These are phyloP conservation scores for Pseudogymnoascus sp. DNA, from an alignment of 2,329 filamentous ascomycete species.

Conservation along the genomic window DNA sequence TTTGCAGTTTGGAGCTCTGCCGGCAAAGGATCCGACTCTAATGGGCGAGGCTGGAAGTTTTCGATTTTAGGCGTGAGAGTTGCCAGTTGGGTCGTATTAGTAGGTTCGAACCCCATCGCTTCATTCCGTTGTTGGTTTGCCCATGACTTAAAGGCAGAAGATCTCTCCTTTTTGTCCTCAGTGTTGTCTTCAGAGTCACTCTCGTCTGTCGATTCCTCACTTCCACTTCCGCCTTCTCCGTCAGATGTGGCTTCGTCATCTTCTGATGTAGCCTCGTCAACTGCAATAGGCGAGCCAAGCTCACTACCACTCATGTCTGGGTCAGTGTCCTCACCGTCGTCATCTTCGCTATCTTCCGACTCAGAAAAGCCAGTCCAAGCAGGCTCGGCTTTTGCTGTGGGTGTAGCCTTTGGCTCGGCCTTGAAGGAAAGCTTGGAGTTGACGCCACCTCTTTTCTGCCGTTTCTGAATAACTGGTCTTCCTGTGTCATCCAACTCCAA, in stretches of 20 bases:
- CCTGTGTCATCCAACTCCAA: slow-evolving; percentile 68
- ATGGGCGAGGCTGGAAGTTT: slow-evolving; percentile 57
- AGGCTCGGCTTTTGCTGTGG: slow-evolving; percentile 35
- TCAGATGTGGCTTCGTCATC: slow-evolving; percentile 20
- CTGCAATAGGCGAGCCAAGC: slow-evolving; percentile 15
- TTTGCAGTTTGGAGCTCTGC: slow-evolving; percentile 53
- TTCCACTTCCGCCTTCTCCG: slow-evolving; percentile 16
- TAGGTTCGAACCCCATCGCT: slow-evolving; percentile 57
- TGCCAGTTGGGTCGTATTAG: slow-evolving; percentile 28
- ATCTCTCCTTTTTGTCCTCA: slow-evolving; percentile 32
- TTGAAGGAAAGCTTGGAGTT: slow-evolving; percentile 40
- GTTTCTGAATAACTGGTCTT: slow-evolving; percentile 71
- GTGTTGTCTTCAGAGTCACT: slow-evolving; percentile 27
- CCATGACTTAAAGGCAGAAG: slow-evolving; percentile 85
- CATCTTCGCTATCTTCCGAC: slow-evolving; percentile 13
- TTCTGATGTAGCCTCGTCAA: slow-evolving; percentile 11
- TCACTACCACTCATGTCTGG: slow-evolving; percentile 15
- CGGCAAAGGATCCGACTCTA: slow-evolving; percentile 64
- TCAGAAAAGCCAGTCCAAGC: slow-evolving; percentile 54
- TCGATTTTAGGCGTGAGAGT: slow-evolving; percentile 43
- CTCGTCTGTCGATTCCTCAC: slow-evolving; percentile 20
- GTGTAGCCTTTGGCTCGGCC: slow-evolving; percentile 31
- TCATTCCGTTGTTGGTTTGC: slow-evolving; percentile 79
- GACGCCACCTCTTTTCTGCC: slow-evolving; percentile 62
- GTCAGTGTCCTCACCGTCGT: slow-evolving; percentile 14